Evolutionary conservation across 176 grass and related monocot genomes (phyloP), one percentile per base, ranked within the genome.

Genomic region (Saccharum spontaneum): DNA sequence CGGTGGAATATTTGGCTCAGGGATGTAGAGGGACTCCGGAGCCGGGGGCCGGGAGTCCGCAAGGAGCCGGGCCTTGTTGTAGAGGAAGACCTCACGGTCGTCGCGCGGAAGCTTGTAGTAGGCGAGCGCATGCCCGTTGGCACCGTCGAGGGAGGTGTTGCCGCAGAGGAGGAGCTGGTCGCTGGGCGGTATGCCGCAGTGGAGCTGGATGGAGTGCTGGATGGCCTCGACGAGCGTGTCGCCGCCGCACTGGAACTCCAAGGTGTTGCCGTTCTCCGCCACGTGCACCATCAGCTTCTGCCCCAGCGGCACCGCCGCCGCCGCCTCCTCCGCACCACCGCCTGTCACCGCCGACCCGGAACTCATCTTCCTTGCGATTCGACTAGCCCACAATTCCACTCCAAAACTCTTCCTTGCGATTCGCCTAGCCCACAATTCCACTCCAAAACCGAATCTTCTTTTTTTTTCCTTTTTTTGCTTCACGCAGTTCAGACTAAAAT

Each of bases 261-360:
- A 94, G 81, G 88, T 99, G 86, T 91, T 70, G 38, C 97, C 97
- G 66, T 96, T 99, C 86, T 99, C 97, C 22, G 97, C 93, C 72
- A 94, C 92, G 81, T 99, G 91, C 79, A 90, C 94, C 38, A 92
- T 57, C 73, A 99, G 84, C 84, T 89, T 94, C 88, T 88, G 78
- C 34, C 91, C 97, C 69, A 96, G 91, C 69, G 81, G 34, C 23
- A 38, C 61, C 89, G 79, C 28, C 28, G 28, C 73, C 77, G 40
- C 78, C 39, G 75, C 85, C 5, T 89, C 93, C 64, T 71, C 77
- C 61, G 18, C 67, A 75, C 86, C 90, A 38, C 80, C 76, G 54
- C 91, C 89, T 22, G 97, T 94, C 79, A 96, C 84, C 73, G 84
- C 89, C 20, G 97, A 94, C 20, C 91, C 97, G n/a, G 88, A 94